Base-by-base conservation (phyloP, 345 rosid species). In the Pelargonium nanum region DNA sequence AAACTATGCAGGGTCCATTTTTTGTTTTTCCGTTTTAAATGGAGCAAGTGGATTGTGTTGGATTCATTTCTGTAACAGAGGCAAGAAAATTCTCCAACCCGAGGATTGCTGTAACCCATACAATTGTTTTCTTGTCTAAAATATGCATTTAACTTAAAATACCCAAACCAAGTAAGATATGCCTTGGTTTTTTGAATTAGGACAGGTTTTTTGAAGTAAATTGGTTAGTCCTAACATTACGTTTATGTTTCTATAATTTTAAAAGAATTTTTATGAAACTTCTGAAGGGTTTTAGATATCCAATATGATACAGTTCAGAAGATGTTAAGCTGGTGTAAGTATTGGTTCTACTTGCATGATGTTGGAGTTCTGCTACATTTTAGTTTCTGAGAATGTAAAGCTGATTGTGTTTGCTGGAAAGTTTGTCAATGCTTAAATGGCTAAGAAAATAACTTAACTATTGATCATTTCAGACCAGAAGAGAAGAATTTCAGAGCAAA, bases 401-500 rank as follows among this genome's bases (percentile, higher is more conserved):
- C 45, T 56, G 12, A 22, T 53, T 56, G 34, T n/a, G 57, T 55
- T 55, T 55, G 0, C 6, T 6, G 20, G 15, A 4, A 16, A 22
- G 19, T 55, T 50, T 15, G 15, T 55, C 8, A 15, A 22, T 22
- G 19, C 26, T 19, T 55, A 12, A 55, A 57, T 53, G 4, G 32
- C 20, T 32, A 22, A 56, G 24, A 26, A 45, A 65, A 53, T 65
- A 65, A 65, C 64, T 72, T 59, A 59, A 64, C 59, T 40, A 23
- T 60, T 58, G 23, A 23, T 71, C 9, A 32, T 64, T 78, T 83
- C 64, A 92, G 93, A 92, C 96, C 32, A 86, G 95, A 80, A 78
- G 81, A 74, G 78, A 77, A 63, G 96, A 92, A 72, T 92, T 82
- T 78, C 86, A 81, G 64, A 74, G 79, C 68, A 71, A 81, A 6